phyloP scores from a whole-genome alignment of 2,329 filamentous ascomycete genomes.

The Lasiodiplodia sp. region DNA sequence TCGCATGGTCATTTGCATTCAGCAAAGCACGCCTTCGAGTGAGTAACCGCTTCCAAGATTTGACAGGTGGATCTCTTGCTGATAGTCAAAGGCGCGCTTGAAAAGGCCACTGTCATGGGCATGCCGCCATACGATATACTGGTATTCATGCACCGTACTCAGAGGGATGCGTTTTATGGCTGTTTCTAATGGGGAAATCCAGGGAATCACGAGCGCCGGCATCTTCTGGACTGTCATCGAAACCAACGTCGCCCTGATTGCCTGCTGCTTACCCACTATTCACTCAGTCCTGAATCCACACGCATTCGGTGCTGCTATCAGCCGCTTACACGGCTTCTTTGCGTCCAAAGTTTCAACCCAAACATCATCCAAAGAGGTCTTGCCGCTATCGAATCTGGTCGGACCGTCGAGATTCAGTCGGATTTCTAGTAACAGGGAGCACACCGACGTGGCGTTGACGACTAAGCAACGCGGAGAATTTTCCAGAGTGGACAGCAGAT shows the following conservation, averaged over 20 bases:
- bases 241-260: conserved; percentile 15
- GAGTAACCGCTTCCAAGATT: not conserved
- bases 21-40: conserved; percentile 1
- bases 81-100: not conserved
- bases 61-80: not conserved
- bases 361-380: not conserved
- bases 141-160: not conserved
- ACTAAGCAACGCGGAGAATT: not conserved
- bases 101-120: conserved; percentile 5
- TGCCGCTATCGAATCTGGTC: not conserved
- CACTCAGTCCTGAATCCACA: not conserved
- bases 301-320: conserved; percentile 5
- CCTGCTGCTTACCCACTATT: conserved; percentile 2
- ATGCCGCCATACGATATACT: conserved; percentile 16
- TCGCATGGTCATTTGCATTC: conserved; percentile 3
- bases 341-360: not conserved
- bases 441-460: not conserved
- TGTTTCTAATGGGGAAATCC: not conserved
- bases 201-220: conserved; percentile 14
- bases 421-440: not conserved
- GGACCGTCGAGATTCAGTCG: not conserved
- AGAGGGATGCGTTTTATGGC: not conserved
- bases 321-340: not conserved
- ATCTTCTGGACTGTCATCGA: conserved; percentile 19
- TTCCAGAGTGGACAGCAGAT: not conserved